Base-by-base conservation (phyloP, 257 asterid species). In the Lithospermum erythrorhizon region DNA sequence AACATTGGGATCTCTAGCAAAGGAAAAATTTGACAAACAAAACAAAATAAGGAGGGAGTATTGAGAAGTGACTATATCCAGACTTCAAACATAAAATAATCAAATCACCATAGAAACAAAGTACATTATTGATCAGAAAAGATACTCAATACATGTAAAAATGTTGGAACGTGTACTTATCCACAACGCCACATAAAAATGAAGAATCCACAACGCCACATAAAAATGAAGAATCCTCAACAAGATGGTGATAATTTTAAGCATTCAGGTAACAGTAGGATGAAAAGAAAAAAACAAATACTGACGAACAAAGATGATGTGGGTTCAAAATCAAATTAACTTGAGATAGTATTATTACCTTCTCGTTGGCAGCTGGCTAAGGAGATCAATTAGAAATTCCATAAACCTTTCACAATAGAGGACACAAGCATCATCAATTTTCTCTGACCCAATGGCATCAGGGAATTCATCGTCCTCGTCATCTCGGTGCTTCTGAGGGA, bases 361-460 rank as follows among this genome's bases (percentile, higher is more conserved):
- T 74, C 98, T 81, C 22, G 98, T 93, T 32, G 98, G 97, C 64
- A 93, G 82, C 77, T 93, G 98, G 83, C 98, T 93, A 85, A 93
- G 78, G 74, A 93, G 96, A 83, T 93, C 98, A 76, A 93, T 93
- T 63, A 93, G 94, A 72, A 93, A 83, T 72, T 93, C 98, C 95
- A 93, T 84, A 78, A 93, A 93, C 70, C 98, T 81, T 79, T 89
- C 98, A 64, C 97, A 93, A 58, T 89, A 93, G 63, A 93, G 79
- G 72, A 88, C 64, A 70, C 81, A 79, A 30, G 97, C 89, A 75
- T 81, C 95, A 72, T 84, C 70, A 69, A 72, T 83, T 69, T 63
- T 71, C 66, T 68, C 83, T 69, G 65, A 51, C 61, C 51, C 87
- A 68, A 68, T 71, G 22, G 29, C 53, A 72, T 68, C 67, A 68